Evolutionary conservation across 192 early-diverging fungal genomes (phyloP), one percentile per base, ranked within the genome.

Genomic region (Backusella parvicylindrica): DNA sequence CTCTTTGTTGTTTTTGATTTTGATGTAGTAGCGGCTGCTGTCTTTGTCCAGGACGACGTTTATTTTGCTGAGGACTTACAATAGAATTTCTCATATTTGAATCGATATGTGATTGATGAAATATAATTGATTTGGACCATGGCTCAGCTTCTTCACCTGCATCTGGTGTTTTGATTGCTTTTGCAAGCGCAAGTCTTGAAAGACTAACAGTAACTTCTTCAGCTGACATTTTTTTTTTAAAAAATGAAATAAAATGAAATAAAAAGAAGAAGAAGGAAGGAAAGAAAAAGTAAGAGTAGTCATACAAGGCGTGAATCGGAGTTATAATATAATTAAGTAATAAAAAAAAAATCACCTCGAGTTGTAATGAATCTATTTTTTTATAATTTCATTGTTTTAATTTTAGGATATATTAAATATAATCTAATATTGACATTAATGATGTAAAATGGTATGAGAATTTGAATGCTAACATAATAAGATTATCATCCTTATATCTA

Each of bases 91-190:
- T 35, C 75, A 77, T 77, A 21, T 66, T 3, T 23, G 47, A 31
- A 23, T 70, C 31, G 50, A 78, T 73, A 73, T 78, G 76, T 15
- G 76, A 60, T 35, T 78, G 76, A 65, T 73, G 71, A 31, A 78
- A 78, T 23, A 82, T 82, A 23, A 82, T 63, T 60, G 76, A 78
- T 33, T 82, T 82, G 21, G 49, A 33, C 80, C 80, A 82, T 36
- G 76, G 76, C 33, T 82, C 80, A 38, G 72, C 71, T 9, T 72
- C 43, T 65, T 77, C 76, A 31, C 71, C 80, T 6, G 49, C 71
- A 71, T 77, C 80, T n/a, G 76, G 76, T 26, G 76, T 78, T 36
- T 82, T 82, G 31, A 82, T 82, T 26, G 80, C 80, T 71, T 74
- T 77, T 18, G 80, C 80, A 1, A 82, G 72, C 0, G 80, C 80